Percentiles rank a stretch among this genome's conserved stretches.
These are phyloP conservation scores for Plantago coronopus DNA, from an alignment of 305 asterid species.

Conservation along the genomic window DNA sequence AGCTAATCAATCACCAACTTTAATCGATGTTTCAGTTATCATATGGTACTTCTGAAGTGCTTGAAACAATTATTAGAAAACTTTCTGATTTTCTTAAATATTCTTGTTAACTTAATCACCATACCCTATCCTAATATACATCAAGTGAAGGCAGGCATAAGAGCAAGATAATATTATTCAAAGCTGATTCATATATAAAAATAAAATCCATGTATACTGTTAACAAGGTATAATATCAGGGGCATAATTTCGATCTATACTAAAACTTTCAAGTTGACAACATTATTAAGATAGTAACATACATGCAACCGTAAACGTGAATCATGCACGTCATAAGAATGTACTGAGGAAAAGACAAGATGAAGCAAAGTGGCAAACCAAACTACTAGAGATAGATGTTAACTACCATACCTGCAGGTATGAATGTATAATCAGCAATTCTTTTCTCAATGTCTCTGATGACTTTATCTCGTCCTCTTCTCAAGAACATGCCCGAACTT, in stretches of 20 bases:
- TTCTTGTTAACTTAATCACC: neutral
- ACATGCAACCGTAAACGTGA: neutral
- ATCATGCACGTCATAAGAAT: neutral
- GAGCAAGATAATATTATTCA: neutral
- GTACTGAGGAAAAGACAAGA: constrained; percentile 7
- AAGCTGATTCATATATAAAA: neutral
- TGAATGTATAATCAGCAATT: constrained; percentile 75
- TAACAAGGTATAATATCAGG: neutral
- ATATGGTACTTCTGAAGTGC: neutral
- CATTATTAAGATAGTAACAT: neutral
- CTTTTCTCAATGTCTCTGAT: constrained; percentile 66
- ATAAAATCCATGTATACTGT: neutral
- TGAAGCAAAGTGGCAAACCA: neutral
- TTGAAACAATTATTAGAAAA: neutral
- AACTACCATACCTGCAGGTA: constrained; percentile 63
- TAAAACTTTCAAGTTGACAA: constrained; percentile 3
- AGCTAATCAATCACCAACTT: constrained; percentile 7
- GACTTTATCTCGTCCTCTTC: constrained; percentile 70
- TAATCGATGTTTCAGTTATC: neutral
- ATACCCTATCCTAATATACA: constrained; percentile 1
- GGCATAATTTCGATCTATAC: neutral
- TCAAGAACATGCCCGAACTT: constrained; percentile 77
- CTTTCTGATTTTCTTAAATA: neutral
- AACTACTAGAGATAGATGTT: neutral
- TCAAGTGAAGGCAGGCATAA: neutral